phyloP scores from a whole-genome alignment of 805 yeast species.

The fission yeast (Schizosaccharomyces pombe) region DNA sequence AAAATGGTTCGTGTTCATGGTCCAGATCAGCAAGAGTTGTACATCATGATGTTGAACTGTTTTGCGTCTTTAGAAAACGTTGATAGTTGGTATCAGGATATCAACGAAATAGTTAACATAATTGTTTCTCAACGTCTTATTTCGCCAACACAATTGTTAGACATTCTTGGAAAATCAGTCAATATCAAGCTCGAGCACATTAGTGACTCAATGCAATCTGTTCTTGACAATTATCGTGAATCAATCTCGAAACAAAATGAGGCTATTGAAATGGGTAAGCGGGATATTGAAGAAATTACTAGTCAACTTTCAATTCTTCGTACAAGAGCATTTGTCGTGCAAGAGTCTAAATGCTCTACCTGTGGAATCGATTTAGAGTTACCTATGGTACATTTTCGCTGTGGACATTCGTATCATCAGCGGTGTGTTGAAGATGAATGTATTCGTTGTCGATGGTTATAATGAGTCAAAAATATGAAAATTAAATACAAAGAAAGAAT shows the following conservation, averaged over 20 bases:
- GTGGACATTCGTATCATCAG: conserved; percentile 71
- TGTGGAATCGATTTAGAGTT: conserved; percentile 45
- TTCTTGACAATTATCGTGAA: conserved; percentile 38
- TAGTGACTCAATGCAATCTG: conserved; percentile 40
- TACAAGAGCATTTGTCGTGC: conserved; percentile 24
- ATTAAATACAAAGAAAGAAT: not conserved
- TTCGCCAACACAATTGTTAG: conserved; percentile 58
- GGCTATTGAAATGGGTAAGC: conserved; percentile 19
- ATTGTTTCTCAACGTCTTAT: conserved; percentile 31
- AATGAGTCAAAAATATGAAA: not conserved
- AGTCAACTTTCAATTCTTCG: not conserved
- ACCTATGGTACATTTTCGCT: conserved; percentile 65
- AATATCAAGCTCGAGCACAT: conserved; percentile 50
- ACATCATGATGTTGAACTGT: conserved; percentile 37
- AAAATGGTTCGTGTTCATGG: conserved; percentile 38
- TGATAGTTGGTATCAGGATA: conserved; percentile 18
- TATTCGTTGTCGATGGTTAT: not conserved
- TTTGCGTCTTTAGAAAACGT: conserved; percentile 32
- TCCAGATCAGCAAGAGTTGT: conserved; percentile 37
- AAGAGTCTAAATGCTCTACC: conserved; percentile 37
- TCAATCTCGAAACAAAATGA: conserved; percentile 29
- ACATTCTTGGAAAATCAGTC: conserved; percentile 36
- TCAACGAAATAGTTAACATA: conserved; percentile 27
- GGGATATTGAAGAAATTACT: not conserved
- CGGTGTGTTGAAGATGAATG: conserved; percentile 30